phyloP scores from a whole-genome alignment of 306 rosid genomes.

The Corylus heterophylla region DNA sequence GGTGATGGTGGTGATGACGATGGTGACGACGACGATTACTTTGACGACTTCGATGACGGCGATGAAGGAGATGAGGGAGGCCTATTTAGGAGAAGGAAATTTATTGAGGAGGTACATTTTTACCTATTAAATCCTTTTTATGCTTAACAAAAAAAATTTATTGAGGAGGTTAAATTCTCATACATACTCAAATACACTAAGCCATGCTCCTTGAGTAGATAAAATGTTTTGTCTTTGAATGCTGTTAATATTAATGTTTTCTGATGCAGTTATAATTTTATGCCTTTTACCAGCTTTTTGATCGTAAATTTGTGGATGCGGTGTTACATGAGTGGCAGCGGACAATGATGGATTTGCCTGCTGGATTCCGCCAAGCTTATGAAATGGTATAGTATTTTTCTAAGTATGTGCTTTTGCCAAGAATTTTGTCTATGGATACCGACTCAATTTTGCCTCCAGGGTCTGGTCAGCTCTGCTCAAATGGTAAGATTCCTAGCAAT shows the following conservation, averaged over 20 bases:
- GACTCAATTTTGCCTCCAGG: slow-evolving; percentile 55
- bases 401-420: slow-evolving; percentile 24
- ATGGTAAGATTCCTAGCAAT: slow-evolving; percentile 83
- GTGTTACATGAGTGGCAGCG: slow-evolving; percentile 93
- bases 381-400: slow-evolving; percentile 68
- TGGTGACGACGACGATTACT: slow-evolving; percentile 95
- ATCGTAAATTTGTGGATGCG: slow-evolving; percentile 90
- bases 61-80: slow-evolving; percentile 99
- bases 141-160: slow-evolving; percentile 29
- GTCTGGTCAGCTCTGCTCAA: slow-evolving; percentile 97
- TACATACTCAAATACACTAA: slow-evolving; percentile 13
- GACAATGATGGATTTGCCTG: slow-evolving; percentile 96
- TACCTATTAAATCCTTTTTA: too few species aligned
- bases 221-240: slow-evolving; percentile 3
- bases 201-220: not conserved
- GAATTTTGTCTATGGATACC: slow-evolving; percentile 27
- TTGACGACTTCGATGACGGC: slow-evolving; percentile 94
- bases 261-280: slow-evolving; percentile 27
- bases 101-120: slow-evolving; percentile 77
- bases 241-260: slow-evolving; percentile 26
- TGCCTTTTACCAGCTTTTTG: slow-evolving; percentile 72
- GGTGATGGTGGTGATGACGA: slow-evolving; percentile 97
- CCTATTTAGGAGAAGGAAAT: slow-evolving; percentile 77
- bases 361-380: slow-evolving; percentile 96
- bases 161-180: slow-evolving; percentile 76